Conservation (phyloP, 2,329 filamentous ascomycete species). For the Talaromyces sp. region DNA sequence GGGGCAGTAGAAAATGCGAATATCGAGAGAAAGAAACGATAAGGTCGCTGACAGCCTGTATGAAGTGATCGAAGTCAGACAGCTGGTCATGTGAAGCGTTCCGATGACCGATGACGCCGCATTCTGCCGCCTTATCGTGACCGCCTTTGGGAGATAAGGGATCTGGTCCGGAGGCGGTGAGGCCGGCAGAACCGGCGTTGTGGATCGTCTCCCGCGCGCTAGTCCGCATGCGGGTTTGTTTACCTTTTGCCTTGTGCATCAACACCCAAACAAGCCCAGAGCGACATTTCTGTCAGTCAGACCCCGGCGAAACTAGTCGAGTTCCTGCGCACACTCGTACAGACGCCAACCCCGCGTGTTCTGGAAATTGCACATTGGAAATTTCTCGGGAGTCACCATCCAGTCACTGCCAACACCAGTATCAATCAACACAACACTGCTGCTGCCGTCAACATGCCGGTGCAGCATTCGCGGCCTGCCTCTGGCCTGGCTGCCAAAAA, state of each 20-base stretch:
- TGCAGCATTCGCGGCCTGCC: constrained; percentile 46
- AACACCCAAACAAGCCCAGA: constrained; percentile 10
- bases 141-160: constrained; percentile 8
- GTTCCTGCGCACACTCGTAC: constrained; percentile 2
- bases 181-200: constrained; percentile 9
- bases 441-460: constrained; percentile 45
- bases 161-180: background rate
- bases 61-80: background rate
- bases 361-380: background rate
- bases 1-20: background rate
- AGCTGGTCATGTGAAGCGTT: constrained; percentile 23
- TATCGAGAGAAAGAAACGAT: background rate
- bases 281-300: background rate
- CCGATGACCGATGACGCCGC: constrained; percentile 8
- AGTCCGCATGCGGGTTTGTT: constrained; percentile 24
- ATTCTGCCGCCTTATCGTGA: constrained; percentile 16
- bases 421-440: background rate
- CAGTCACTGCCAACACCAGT: background rate
- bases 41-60: background rate
- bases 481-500: constrained; percentile 46
- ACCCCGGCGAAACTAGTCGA: constrained; percentile 2
- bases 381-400: background rate
- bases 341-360: background rate
- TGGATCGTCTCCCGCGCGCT: constrained; percentile 2
- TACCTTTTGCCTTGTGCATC: constrained; percentile 25